Evolutionary conservation across 202 grass and related monocot species (phyloP), one percentile per base, ranked within the genome.

Genomic region (Panicum hallii): DNA sequence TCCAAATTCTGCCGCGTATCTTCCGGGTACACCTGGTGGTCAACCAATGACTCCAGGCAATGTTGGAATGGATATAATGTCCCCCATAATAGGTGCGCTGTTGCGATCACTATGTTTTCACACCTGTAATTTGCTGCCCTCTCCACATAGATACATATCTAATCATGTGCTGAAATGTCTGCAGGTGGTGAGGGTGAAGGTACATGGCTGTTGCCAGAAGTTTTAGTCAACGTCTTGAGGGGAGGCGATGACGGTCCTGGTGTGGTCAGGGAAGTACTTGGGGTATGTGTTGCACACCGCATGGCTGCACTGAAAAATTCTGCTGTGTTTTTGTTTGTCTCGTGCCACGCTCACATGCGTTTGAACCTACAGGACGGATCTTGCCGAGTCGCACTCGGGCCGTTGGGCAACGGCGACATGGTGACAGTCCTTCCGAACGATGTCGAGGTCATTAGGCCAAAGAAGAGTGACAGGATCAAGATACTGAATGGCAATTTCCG

Each of bases 11-110:
- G 88, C 88, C 13, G 80, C 97, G 1, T 99, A 99, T 86, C 94
- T 99, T 87, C 97, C 97, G 2, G 97, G 97, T 67, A 99, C 97
- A 79, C 97, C 93, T 64, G 94, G 94, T 84, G 97, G 97, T 70
- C 93, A 99, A 85, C 97, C 97, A 6, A 97, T 99, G 97, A 99
- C 97, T 45, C 97, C 97, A 79, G 97, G 97, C 83, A 99, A 96
- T 75, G 93, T 87, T 80, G 95, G 93, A 74, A 85, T 99, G 90
- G 97, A 99, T 88, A 86, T 89, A 52, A 99, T 99, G 97, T 99
- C 97, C 1, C 97, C 97, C 15, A 88, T 95, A 84, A 89, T 90
- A 91, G 97, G 96, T 99, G 16, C 44, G 58, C 11, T 57, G 9
- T 86, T 66, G 11, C 66, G 34, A 55, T 74, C 72, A 10, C 49